Evolutionary conservation across 768 basidiomycete species (phyloP).

Genomic region (Boletus vinaceobasis): DNA sequence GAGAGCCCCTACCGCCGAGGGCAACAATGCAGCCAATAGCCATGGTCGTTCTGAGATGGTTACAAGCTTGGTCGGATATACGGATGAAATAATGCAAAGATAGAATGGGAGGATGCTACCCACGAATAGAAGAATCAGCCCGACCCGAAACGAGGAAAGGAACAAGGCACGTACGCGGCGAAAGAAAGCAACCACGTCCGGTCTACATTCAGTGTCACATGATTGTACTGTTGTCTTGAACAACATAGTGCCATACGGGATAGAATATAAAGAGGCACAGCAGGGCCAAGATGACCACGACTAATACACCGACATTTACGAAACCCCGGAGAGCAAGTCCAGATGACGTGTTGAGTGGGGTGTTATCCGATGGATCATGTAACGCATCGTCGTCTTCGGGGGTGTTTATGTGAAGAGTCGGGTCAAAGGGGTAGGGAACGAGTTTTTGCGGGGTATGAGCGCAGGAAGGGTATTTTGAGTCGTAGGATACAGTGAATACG

Average conservation of each 20-base stretch:
- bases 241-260: conserved; percentile 52
- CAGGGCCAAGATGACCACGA: conserved; percentile 57
- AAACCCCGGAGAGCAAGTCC: conserved; percentile 46
- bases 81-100: conserved; percentile 7
- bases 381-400: conserved; percentile 74
- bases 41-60: neutral
- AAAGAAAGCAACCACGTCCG: neutral
- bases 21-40: neutral
- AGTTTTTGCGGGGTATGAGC: conserved; percentile 35
- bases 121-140: neutral
- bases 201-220: conserved; percentile 3
- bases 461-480: conserved; percentile 64
- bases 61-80: neutral
- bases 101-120: neutral
- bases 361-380: conserved; percentile 54
- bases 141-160: neutral
- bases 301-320: conserved; percentile 66
- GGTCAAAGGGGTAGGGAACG: conserved; percentile 72
- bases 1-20: neutral
- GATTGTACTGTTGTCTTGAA: neutral
- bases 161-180: conserved; percentile 7
- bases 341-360: conserved; percentile 21
- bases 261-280: conserved; percentile 79
- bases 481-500: conserved; percentile 43
- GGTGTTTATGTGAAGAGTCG: conserved; percentile 51